Percentiles rank a stretch among this genome's conserved stretches.
Conservation (phyloP, 2,329 filamentous ascomycete genomes). For the Microsporum canis region DNA sequence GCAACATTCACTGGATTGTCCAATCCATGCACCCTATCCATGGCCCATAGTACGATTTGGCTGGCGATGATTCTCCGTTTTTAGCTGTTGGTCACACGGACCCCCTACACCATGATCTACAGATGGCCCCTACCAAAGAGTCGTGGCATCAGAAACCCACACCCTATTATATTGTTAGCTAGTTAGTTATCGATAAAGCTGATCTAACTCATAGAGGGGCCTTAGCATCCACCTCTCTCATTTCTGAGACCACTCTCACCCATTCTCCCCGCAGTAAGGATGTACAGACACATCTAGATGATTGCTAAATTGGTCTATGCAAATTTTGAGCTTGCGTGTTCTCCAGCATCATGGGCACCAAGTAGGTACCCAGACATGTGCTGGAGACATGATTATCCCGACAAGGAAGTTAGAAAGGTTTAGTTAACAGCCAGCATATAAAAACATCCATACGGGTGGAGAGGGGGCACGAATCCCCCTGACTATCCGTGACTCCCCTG, state of each 20-base stretch:
- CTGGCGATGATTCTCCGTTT: neutral
- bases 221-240: neutral
- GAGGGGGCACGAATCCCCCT: neutral
- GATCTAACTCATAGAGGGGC: neutral
- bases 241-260: neutral
- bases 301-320: neutral
- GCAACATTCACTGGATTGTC: neutral
- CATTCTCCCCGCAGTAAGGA: neutral
- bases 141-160: neutral
- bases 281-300: neutral
- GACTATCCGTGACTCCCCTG: neutral
- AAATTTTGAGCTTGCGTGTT: neutral
- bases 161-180: neutral
- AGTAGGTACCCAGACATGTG: neutral
- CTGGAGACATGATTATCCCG: neutral
- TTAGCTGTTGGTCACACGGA: conserved; percentile 1
- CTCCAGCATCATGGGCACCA: neutral
- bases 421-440: neutral
- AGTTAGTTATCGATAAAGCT: neutral
- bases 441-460: neutral
- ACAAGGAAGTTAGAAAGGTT: neutral
- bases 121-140: neutral
- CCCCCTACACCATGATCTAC: conserved; percentile 2
- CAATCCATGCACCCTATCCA: neutral
- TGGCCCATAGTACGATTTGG: neutral